Evolutionary conservation across 2,329 filamentous ascomycete genomes (phyloP).

Genomic region (Dactylonectria macrodidyma): DNA sequence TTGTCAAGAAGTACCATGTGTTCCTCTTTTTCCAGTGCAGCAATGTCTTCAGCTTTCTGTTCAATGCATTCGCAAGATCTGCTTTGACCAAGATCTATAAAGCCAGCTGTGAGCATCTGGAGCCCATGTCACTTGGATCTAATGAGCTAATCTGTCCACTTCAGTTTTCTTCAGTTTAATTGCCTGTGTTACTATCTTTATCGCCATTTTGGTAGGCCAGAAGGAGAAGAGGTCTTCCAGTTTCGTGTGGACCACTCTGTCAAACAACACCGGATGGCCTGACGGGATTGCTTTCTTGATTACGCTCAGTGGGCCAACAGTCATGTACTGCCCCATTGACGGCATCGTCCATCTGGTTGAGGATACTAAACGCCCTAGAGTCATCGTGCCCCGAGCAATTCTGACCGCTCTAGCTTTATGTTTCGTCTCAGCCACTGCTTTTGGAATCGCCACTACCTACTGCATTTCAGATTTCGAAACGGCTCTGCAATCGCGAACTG

Average conservation of each 20-base stretch:
- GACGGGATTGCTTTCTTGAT: constrained; percentile 7
- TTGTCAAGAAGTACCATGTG: constrained; percentile 4
- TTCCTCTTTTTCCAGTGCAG: constrained; percentile 13
- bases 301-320: constrained; percentile 7
- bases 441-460: constrained; percentile 4
- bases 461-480: constrained; percentile 12
- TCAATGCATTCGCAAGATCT: constrained; percentile 2
- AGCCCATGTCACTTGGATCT: accelerated
- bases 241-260: constrained; percentile 4
- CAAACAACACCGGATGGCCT: constrained; percentile 11
- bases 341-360: constrained; percentile 6
- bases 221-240: neutral
- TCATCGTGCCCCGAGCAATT: constrained; percentile 11
- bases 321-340: constrained; percentile 17
- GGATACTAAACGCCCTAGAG: neutral
- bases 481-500: constrained; percentile 1
- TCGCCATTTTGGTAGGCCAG: constrained; percentile 12
- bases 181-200: neutral
- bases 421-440: neutral
- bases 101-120: neutral
- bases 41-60: constrained; percentile 1
- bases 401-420: neutral
- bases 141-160: neutral
- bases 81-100: constrained; percentile 9
- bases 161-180: constrained; percentile 10